Evolutionary conservation across 305 asterid genomes (phyloP), one percentile per base, ranked within the genome.

Genomic region (Fraxinus ornus): DNA sequence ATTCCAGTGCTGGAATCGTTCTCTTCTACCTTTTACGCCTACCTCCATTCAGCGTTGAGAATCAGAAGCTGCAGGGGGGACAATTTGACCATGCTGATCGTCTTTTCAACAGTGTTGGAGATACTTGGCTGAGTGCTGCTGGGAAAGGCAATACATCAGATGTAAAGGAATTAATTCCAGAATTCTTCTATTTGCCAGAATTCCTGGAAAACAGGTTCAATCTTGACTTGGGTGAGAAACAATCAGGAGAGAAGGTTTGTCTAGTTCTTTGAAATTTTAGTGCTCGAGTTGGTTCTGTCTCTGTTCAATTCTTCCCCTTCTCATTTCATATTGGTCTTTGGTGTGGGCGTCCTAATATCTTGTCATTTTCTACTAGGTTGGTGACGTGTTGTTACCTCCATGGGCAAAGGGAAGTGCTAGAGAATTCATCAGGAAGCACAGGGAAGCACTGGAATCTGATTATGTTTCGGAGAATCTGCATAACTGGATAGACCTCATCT

Each of bases 11-110:
- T 79, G 99, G 99, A 87, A 97, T 97, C 83, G 98, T 97, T 81
- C 98, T 97, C 81, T 97, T 97, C 90, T 97, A 97, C 87, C 99
- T 97, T 55, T 79, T 97, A 84, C 98, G 99, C 76, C 85, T 97
- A 87, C 98, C 99, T 30, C 98, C 99, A 78, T 97, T 95, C 83
- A 95, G 99, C 76, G 30, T 66, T 4, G 99, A 97, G 91, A 97
- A 97, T 89, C 98, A 91, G 89, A 94, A 93, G 88, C 91, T 97
- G 85, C 99, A 97, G 90, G 99, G 99, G 44, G 99, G 99, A 60
- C 99, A 97, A 81, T 97, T 97, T 86, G 99, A 97, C 87, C 99
- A 97, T 79, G 99, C 98, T 71, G 99, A 97, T 86, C 99, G 99
- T 47, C 98, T 97, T 80, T 97, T 97, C 91, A 97, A 97, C 86